Evolutionary conservation across 176 grass and related monocot species (phyloP), one percentile per base, ranked within the genome.

Genomic region (Carex scoparia): DNA sequence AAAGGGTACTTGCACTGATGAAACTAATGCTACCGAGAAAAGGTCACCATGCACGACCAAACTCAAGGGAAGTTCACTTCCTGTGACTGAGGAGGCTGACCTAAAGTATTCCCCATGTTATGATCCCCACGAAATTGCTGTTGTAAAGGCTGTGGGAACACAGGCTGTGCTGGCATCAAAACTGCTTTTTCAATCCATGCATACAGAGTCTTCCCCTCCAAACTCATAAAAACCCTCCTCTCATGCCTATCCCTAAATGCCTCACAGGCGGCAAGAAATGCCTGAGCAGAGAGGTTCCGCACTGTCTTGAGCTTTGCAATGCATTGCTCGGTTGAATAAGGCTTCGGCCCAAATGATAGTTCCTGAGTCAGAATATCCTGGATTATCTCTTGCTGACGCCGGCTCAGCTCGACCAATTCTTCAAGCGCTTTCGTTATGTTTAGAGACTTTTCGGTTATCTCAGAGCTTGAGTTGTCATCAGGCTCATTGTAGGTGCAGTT

Each of bases 221-320:
- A 81, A 44, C 66, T 81, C 85, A 87, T 87, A 82, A 87, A 87
- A 58, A 87, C 68, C 38, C 51, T 33, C 62, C 85, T 82, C 37
- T 87, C 85, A 31, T 73, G 79, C 55, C 83, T 73, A 61, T 87
- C 85, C 12, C 69, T 71, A 63, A 87, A 87, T 35, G 77, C 79
- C 30, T 82, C 85, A 53, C 85, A 87, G 61, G 48, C 85, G 0
- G 76, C 62, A 72, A 87, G 79, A 82, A 87, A 87, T n/a, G 64
- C 85, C 58, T 81, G 75, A 23, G 79, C 27, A 4, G 85, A 71
- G 27, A 87, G 58, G 66, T 82, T 82, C 7, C 64, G 53, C 32
- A 87, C 28, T 18, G 85, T 82, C 69, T 82, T 82, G 15, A 87
- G 78, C 58, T 87, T 87, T 51, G 37, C 66, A 33, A 87, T 87